phyloP scores from a whole-genome alignment of 1,284 basidiomycete genomes.

The Ganoderma lucidum region DNA sequence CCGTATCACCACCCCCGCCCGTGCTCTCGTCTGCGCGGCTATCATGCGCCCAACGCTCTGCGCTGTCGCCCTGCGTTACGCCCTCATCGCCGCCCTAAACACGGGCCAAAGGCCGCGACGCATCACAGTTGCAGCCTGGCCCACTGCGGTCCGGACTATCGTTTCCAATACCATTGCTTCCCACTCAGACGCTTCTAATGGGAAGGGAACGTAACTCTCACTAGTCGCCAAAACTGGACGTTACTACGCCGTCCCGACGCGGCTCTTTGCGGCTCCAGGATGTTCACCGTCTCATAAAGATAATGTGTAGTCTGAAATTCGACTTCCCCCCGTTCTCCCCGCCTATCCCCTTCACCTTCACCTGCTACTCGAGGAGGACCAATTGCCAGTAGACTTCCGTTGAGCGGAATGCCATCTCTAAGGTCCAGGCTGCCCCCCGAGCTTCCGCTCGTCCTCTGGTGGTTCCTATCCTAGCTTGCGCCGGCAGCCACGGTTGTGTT shows the following conservation, averaged over 20 bases:
- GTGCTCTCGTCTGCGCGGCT: background rate
- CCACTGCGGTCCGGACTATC: background rate
- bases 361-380: background rate
- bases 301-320: background rate
- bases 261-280: background rate
- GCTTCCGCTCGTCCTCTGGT: constrained; percentile 3
- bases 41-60: background rate
- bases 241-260: background rate
- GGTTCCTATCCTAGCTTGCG: background rate
- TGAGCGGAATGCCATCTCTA: background rate
- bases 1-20: background rate
- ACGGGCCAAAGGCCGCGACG: background rate
- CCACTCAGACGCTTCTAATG: background rate
- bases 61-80: background rate
- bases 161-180: background rate
- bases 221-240: background rate
- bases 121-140: background rate
- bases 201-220: background rate
- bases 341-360: no score
- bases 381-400: background rate
- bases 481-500: background rate
- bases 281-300: background rate
- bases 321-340: no score
- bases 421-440: constrained; percentile 9
- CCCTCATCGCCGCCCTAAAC: background rate